Percentiles rank a stretch among this genome's conserved stretches.
Conservation (phyloP, 495 filamentous ascomycete genomes). For the Daldinia decipiens region DNA sequence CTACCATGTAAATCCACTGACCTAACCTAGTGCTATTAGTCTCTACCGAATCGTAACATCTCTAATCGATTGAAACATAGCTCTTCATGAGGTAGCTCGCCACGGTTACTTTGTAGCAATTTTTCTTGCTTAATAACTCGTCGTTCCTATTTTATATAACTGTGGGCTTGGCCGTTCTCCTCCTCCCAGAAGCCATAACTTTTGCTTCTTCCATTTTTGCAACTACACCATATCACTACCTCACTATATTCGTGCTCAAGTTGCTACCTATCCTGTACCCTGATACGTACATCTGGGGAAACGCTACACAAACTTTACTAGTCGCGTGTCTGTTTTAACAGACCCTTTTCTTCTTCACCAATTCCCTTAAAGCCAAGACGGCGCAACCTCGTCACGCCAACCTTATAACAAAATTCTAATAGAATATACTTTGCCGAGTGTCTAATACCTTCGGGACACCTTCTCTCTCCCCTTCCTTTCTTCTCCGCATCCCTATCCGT, state of each 20-base stretch:
- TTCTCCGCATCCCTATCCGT: constrained; percentile 6
- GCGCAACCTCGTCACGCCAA: constrained; percentile 16
- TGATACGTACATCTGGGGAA: constrained; percentile 8
- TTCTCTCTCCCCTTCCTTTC: constrained; percentile 2
- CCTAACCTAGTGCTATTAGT: not conserved
- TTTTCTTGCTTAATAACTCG: constrained; percentile 26
- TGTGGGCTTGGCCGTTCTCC: constrained; percentile 22
- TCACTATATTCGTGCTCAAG: not conserved
- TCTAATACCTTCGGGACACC: constrained; percentile 2
- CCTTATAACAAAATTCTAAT: constrained; percentile 12
- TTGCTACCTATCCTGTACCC: not conserved
- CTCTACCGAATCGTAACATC: constrained; percentile 31
- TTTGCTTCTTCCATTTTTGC: constrained; percentile 11
- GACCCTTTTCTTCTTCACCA: constrained; percentile 5
- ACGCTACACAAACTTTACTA: constrained; percentile 3
- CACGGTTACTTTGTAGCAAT: constrained; percentile 33
- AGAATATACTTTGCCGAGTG: constrained; percentile 21
- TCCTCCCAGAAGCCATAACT: not conserved
- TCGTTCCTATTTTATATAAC: constrained; percentile 29
- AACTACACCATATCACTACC: constrained; percentile 13
- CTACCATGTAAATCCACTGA: constrained; percentile 6
- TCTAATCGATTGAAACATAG: constrained; percentile 33
- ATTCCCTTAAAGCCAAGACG: constrained; percentile 29
- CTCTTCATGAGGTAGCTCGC: constrained; percentile 34
- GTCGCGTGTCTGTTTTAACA: constrained; percentile 18